A percentile compares a stretch with the other conserved stretches of the same genome.
These are phyloP conservation scores for Solanum chiquidenum DNA, from an alignment of 257 asterid genomes.

Conservation along the genomic window DNA sequence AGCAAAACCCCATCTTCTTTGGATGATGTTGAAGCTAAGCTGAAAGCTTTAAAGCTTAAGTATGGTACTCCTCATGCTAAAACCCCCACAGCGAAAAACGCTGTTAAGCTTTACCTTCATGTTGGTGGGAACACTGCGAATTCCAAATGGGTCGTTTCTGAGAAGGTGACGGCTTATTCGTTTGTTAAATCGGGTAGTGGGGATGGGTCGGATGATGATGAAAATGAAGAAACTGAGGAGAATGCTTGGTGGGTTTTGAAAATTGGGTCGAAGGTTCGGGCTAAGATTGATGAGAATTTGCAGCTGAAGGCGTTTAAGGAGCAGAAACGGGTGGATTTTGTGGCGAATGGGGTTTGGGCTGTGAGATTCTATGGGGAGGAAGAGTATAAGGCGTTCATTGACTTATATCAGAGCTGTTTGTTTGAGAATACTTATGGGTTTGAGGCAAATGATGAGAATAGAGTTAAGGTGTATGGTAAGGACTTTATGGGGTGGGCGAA, in stretches of 20 bases:
- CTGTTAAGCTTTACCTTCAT: conserved; percentile 58
- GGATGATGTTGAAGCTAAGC: conserved; percentile 70
- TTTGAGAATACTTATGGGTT: conserved; percentile 82
- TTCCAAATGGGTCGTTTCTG: conserved; percentile 66
- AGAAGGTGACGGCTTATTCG: conserved; percentile 37
- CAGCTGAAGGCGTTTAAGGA: conserved; percentile 69
- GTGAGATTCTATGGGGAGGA: conserved; percentile 42
- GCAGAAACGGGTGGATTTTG: conserved; percentile 76
- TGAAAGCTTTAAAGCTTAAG: conserved; percentile 77
- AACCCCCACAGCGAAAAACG: conserved; percentile 30
- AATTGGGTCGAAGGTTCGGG: conserved; percentile 62
- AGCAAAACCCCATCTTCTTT: conserved; percentile 58
- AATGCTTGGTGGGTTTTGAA: conserved; percentile 49
- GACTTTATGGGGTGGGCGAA: conserved; percentile 93
- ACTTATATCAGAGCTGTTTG: conserved; percentile 48
- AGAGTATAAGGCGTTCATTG: conserved; percentile 46
- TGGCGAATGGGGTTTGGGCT: conserved; percentile 83
- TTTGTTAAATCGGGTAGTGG: conserved; percentile 35
- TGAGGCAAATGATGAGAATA: conserved; percentile 70
- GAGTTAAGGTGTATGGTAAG: conserved; percentile 85
- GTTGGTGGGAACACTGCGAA: conserved; percentile 43
- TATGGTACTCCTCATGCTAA: conserved; percentile 20
- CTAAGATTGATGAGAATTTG: conserved; percentile 45
- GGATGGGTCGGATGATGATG: conserved; percentile 37
- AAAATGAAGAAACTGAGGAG: conserved; percentile 26